Evolutionary conservation across 371 early-diverging fungal species (phyloP).

Genomic region (Saksenaea vasiformis): DNA sequence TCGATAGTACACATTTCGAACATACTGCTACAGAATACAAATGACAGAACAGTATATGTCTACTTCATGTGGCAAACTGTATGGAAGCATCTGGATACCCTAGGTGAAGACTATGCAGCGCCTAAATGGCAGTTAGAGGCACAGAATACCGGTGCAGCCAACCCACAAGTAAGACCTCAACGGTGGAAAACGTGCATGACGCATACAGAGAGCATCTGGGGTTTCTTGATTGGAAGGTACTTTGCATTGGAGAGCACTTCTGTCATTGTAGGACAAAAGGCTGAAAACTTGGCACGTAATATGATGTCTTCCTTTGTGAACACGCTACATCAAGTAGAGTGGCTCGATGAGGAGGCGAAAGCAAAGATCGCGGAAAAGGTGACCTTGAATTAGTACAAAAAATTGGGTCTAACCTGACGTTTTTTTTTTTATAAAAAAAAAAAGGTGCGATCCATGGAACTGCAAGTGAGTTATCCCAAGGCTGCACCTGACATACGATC

Average conservation of each 20-base stretch:
- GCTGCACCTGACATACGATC: slow-evolving; percentile 38
- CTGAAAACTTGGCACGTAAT: slow-evolving; percentile 27
- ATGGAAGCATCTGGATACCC: slow-evolving; percentile 31
- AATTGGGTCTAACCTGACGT: no score
- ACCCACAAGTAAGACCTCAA: slow-evolving; percentile 38
- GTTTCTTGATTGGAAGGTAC: slow-evolving; percentile 57
- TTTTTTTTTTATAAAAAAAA: neutral
- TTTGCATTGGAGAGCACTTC: slow-evolving; percentile 29
- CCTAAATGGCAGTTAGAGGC: slow-evolving; percentile 31
- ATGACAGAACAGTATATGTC: slow-evolving; percentile 33
- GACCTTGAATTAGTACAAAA: slow-evolving; percentile 3
- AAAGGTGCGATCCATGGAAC: slow-evolving; percentile 9
- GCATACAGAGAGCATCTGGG: slow-evolving; percentile 43
- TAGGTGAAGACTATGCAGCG: slow-evolving; percentile 27
- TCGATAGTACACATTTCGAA: slow-evolving; percentile 35
- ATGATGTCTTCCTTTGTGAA: slow-evolving; percentile 30
- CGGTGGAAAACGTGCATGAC: slow-evolving; percentile 59
- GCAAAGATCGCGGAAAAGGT: slow-evolving; percentile 38
- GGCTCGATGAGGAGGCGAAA: slow-evolving; percentile 41
- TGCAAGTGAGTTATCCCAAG: slow-evolving; percentile 52
- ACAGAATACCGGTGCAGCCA: slow-evolving; percentile 37
- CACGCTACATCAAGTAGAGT: slow-evolving; percentile 33
- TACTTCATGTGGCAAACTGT: slow-evolving; percentile 47
- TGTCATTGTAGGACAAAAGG: slow-evolving; percentile 18
- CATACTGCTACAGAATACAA: slow-evolving; percentile 14